Evolutionary conservation across 148 eudicot species (phyloP).

Genomic region (Camellia sinensis): DNA sequence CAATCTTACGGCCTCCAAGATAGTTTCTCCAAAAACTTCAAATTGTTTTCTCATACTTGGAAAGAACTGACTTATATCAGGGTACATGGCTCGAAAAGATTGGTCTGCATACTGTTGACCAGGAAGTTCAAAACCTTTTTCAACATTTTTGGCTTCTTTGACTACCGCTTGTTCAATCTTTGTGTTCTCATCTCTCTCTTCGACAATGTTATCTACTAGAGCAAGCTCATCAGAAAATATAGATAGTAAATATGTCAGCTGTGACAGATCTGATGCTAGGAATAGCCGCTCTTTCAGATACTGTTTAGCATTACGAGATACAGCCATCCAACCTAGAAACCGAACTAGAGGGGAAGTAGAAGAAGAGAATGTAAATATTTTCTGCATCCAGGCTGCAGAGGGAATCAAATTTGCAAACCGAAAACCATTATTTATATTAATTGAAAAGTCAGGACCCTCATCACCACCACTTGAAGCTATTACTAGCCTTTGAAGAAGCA

Average conservation of each 20-base stretch:
- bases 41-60: constrained; percentile 63
- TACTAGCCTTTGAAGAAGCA: constrained; percentile 70
- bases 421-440: constrained; percentile 40
- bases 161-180: constrained; percentile 21
- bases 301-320: constrained; percentile 64
- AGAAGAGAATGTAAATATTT: constrained; percentile 49
- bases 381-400: constrained; percentile 60
- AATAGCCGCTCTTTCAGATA: constrained; percentile 54
- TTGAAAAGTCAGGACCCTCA: constrained; percentile 33
- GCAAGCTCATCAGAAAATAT: constrained; percentile 73
- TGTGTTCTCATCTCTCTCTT: constrained; percentile 29
- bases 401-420: constrained; percentile 62
- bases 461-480: constrained; percentile 67
- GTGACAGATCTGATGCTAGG: constrained; percentile 63
- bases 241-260: constrained; percentile 55
- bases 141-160: constrained; percentile 16
- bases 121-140: constrained; percentile 22
- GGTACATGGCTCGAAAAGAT: constrained; percentile 49
- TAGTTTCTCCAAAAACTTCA: constrained; percentile 57
- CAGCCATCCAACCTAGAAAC: constrained; percentile 84
- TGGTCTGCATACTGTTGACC: constrained; percentile 26
- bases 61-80: constrained; percentile 57
- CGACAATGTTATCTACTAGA: constrained; percentile 30
- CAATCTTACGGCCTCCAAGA: constrained; percentile 70
- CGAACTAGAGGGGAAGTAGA: constrained; percentile 61